A percentile compares a stretch with the other conserved stretches of the same genome.
Evolutionary conservation across 257 asterid genomes (phyloP).

Genomic region (Fraxinus anomala): DNA sequence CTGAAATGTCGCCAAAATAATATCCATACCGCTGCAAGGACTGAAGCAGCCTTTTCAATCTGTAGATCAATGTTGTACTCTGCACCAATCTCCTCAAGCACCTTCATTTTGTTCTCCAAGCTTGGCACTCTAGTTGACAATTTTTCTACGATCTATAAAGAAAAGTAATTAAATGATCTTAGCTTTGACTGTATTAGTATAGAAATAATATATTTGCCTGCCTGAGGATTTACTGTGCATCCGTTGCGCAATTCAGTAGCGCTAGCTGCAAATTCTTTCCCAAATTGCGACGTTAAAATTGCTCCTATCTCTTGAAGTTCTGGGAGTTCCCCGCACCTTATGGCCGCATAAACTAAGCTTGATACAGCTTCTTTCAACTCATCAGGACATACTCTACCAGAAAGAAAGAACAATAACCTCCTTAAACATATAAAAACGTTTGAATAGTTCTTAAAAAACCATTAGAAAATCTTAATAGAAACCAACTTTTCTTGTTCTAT

Average conservation of each 20-base stretch:
- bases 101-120: slow-evolving; percentile 59
- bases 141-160: slow-evolving; percentile 66
- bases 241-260: slow-evolving; percentile 74
- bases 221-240: slow-evolving; percentile 83
- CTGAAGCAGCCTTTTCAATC: slow-evolving; percentile 35
- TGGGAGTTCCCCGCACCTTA: slow-evolving; percentile 94
- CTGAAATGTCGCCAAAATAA: neutral
- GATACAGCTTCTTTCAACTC: slow-evolving; percentile 72
- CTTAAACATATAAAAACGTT: neutral
- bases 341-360: slow-evolving; percentile 66
- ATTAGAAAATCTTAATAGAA: neutral
- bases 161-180: neutral
- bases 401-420: neutral
- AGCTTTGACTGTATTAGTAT: neutral
- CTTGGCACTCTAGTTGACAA: slow-evolving; percentile 71
- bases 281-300: slow-evolving; percentile 52
- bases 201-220: neutral
- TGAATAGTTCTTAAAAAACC: neutral
- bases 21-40: slow-evolving; percentile 37
- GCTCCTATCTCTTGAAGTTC: slow-evolving; percentile 77
- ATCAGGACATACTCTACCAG: slow-evolving; percentile 69
- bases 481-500: slow-evolving; percentile 65
- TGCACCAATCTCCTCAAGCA: slow-evolving; percentile 67
- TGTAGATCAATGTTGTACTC: slow-evolving; percentile 63
- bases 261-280: slow-evolving; percentile 62